Percentiles rank a stretch among this genome's conserved stretches.
phyloP scores from a whole-genome alignment of 352 stramenopile genomes.

The Phytopythium montanum region DNA sequence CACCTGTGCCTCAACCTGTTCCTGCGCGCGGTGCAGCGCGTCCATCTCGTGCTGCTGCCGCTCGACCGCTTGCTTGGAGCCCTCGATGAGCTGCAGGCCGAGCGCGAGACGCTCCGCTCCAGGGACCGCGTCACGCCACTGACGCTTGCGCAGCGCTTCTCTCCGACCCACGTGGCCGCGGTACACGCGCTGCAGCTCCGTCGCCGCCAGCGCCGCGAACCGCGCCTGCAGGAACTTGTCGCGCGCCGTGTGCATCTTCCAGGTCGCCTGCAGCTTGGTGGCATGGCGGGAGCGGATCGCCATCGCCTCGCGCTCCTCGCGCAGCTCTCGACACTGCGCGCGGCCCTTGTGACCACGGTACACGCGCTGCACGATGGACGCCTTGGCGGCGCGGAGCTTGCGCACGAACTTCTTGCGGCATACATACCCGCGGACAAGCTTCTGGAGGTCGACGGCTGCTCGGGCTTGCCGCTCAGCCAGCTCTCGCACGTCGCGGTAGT shows the following conservation, averaged over 20 bases:
- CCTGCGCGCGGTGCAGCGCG: slow-evolving; percentile 88
- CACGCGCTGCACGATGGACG: slow-evolving; percentile 55
- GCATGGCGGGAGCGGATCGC: slow-evolving; percentile 46
- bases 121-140: slow-evolving; percentile 85
- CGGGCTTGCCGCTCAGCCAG: slow-evolving; percentile 17
- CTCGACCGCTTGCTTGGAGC: slow-evolving; percentile 91
- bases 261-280: slow-evolving; percentile 85
- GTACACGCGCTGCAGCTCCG: slow-evolving; percentile 90
- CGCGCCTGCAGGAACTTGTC: slow-evolving; percentile 63
- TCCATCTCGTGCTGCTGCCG: slow-evolving; percentile 92
- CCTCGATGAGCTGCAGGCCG: slow-evolving; percentile 90
- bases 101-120: slow-evolving; percentile 88
- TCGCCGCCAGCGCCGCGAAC: slow-evolving; percentile 70
- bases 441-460: slow-evolving; percentile 54
- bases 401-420: slow-evolving; percentile 44
- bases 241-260: slow-evolving; percentile 78
- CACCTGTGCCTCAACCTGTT: slow-evolving; percentile 85
- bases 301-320: slow-evolving; percentile 30
- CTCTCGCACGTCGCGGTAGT: slow-evolving; percentile 16
- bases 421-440: slow-evolving; percentile 57
- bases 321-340: slow-evolving; percentile 28
- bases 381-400: slow-evolving; percentile 44
- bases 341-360: slow-evolving; percentile 69
- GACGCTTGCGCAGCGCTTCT: slow-evolving; percentile 57
- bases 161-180: slow-evolving; percentile 78